These are phyloP conservation scores for Phaseolus coccineus DNA, from an alignment of 331 rosid species.

Conservation along the genomic window DNA sequence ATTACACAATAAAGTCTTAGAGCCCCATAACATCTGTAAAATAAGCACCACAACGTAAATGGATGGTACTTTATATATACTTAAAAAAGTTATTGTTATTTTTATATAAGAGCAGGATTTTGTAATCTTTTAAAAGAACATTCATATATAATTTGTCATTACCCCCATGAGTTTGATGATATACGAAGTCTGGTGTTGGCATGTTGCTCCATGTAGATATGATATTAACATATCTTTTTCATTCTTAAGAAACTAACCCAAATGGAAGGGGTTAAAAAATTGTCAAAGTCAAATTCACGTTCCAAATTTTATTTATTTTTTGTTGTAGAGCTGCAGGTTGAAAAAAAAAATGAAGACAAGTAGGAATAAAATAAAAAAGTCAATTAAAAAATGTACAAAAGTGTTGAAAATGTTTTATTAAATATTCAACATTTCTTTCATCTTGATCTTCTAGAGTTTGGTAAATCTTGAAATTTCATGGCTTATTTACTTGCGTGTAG, in stretches of 20 bases:
- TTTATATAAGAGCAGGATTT: too few relatives aligned
- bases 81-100: too few relatives aligned
- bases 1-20: too few relatives aligned
- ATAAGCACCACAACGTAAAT: too few relatives aligned
- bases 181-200: not conserved
- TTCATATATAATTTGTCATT: too few relatives aligned
- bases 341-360: constrained; percentile 25
- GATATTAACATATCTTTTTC: not conserved
- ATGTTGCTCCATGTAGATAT: not conserved
- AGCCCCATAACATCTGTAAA: too few relatives aligned
- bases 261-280: not conserved
- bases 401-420: constrained; percentile 28
- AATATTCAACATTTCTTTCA: constrained; percentile 8
- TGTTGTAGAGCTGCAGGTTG: constrained; percentile 22
- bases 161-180: too few relatives aligned
- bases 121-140: too few relatives aligned
- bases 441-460: constrained; percentile 34
- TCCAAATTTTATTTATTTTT: not conserved
- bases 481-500: constrained; percentile 11
- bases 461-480: not conserved
- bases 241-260: not conserved
- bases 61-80: too few relatives aligned
- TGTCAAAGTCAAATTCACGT: constrained; percentile 19
- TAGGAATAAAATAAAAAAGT: constrained; percentile 30
- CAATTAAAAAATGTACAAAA: constrained; percentile 33